Evolutionary conservation across 1,284 basidiomycete species (phyloP).

Genomic region (Anthracocystis walkeri): DNA sequence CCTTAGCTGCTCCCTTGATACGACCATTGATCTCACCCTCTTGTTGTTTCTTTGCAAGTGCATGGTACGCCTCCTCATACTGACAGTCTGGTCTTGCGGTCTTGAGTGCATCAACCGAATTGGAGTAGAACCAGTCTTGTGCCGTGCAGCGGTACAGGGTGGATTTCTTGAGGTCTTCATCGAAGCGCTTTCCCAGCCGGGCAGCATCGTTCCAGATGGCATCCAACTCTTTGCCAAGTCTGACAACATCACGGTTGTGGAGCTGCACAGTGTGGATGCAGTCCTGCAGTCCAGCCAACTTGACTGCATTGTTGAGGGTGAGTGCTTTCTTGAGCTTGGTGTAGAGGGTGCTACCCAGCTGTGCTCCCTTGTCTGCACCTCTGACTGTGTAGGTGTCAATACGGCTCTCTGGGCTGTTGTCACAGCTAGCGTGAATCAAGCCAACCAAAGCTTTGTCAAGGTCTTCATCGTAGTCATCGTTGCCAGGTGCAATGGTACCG

Average conservation of each 20-base stretch:
- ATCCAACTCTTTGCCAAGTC: slow-evolving; percentile 5
- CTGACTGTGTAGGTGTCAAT: too few species aligned
- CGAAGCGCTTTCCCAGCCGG: not conserved
- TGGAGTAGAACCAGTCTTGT: not conserved
- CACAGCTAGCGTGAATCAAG: too few species aligned
- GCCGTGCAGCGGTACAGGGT: slow-evolving; percentile 1
- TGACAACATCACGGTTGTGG: slow-evolving; percentile 5
- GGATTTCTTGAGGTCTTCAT: slow-evolving; percentile 8
- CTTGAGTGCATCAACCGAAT: slow-evolving; percentile 1
- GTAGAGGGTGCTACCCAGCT: too few species aligned
- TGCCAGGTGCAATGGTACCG: slow-evolving; percentile 1
- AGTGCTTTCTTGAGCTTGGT: too few species aligned
- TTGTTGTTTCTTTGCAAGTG: slow-evolving; percentile 9
- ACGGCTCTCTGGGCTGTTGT: too few species aligned
- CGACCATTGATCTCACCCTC: not conserved
- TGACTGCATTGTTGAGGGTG: too few species aligned
- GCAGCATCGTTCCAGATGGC: slow-evolving; percentile 11
- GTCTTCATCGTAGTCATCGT: not conserved
- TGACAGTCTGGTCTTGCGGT: not conserved
- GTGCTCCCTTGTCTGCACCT: too few species aligned
- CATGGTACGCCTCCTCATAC: slow-evolving; percentile 6
- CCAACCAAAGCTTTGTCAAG: too few species aligned
- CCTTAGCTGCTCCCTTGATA: not conserved
- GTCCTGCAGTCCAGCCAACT: too few species aligned
- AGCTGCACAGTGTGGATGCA: too few species aligned